Evolutionary conservation across 2,329 filamentous ascomycete species (phyloP).

Genomic region (Hymenoscyphus scutula): DNA sequence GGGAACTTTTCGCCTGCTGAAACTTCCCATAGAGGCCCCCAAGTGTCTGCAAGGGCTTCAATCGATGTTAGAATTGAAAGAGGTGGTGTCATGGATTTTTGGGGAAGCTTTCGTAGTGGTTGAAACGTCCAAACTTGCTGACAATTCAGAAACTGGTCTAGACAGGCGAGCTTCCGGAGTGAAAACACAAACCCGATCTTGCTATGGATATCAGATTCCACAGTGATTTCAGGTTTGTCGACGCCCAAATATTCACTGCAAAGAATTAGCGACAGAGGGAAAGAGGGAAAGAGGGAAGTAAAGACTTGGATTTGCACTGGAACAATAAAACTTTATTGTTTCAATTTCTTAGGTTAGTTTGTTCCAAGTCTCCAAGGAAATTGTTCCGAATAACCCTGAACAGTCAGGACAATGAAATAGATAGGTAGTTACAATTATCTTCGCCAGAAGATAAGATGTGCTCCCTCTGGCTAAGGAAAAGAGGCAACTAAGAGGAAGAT

Average conservation of each 20-base stretch:
- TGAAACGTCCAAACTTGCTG: slow-evolving; percentile 15
- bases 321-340: background rate
- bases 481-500: no score
- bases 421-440: no score
- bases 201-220: background rate
- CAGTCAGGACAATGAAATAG: no score
- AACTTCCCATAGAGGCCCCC: slow-evolving; percentile 17
- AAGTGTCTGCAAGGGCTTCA: slow-evolving; percentile 15
- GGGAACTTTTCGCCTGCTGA: slow-evolving; percentile 6
- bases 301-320: no score
- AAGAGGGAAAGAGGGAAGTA: no score
- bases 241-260: background rate
- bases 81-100: background rate
- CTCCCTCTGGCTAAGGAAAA: no score
- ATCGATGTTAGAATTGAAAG: slow-evolving; percentile 14
- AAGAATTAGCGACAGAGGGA: no score
- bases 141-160: slow-evolving; percentile 11
- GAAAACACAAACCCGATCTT: background rate
- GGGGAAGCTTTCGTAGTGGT: background rate
- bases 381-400: no score
- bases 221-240: background rate
- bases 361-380: no score
- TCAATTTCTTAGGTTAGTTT: background rate
- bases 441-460: no score
- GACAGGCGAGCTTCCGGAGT: slow-evolving; percentile 13